Evolutionary conservation across 75 land plant genomes (phyloP), one percentile per base, ranked within the genome.

Genomic region (Selaginella tamariscina): DNA sequence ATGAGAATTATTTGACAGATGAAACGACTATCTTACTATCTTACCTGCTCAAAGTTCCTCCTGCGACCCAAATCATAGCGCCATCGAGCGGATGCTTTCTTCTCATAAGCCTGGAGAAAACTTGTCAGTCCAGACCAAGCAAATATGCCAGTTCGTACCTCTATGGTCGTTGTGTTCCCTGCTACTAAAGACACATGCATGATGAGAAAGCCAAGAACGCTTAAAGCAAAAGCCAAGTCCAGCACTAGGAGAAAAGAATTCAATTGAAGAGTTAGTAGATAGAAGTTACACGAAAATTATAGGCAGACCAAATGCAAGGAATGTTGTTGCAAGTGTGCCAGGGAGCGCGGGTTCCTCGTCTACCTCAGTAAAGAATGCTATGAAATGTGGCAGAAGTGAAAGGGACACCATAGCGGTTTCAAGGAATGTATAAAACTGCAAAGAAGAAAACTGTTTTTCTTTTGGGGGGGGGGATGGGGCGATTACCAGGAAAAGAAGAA

Each of bases 141-240:
- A 39, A 39, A 15, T 5, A 39, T 5, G 49, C 67, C 57, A 26
- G 24, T 11, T 67, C 64, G 67, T 64, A 85, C 93, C 96, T 91
- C 96, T 67, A 91, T 91, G 13, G 96, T 91, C n/a, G 91, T 83
- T 0, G 86, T 87, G 72, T 91, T 91, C 21, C 77, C 96, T 55
- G 86, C 81, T 64, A 91, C 96, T 72, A 91, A 70, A 0, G 91
- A 87, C 39, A 82, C 74, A 65, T 91, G 96, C 96, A 91, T 87
- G 74, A 91, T 83, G 60, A 91, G 73, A 59, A 91, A 91, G 15
- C 96, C 96, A 64, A 91, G 71, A 9, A 91, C 96, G 74, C 91
- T 87, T 71, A 87, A 69, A 8, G 96, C 83, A 80, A 91, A 91
- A 24, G 96, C 96, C 72, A 91, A 68, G 68, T 87, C 86, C 68